Evolutionary conservation across 176 grass and related monocot species (phyloP).

Genomic region (Olyra latifolia): DNA sequence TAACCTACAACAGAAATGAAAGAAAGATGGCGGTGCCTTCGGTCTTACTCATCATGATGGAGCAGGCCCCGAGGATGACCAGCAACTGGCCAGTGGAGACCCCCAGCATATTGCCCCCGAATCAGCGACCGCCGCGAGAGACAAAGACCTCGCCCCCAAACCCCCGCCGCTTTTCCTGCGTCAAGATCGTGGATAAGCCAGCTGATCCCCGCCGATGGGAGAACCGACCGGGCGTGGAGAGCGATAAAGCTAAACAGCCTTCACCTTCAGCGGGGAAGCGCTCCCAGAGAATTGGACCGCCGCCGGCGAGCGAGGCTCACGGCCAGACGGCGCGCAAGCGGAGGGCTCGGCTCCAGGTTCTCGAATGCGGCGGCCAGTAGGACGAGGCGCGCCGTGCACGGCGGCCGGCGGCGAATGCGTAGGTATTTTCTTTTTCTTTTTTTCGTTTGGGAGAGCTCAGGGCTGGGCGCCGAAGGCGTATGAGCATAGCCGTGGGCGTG

Average conservation of each 20-base stretch:
- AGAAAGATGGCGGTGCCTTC: background rate
- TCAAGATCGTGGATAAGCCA: background rate
- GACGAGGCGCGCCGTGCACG: no score
- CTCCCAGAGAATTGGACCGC: no score
- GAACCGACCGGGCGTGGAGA: background rate
- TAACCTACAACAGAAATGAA: background rate
- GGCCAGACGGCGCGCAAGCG: no score
- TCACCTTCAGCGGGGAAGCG: background rate
- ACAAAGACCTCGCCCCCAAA: background rate
- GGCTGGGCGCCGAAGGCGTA: no score
- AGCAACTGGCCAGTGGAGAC: slow-evolving; percentile 49
- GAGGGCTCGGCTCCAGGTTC: no score
- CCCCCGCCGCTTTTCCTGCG: background rate
- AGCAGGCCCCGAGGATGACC: slow-evolving; percentile 51
- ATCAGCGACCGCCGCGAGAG: background rate
- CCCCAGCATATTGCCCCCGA: slow-evolving; percentile 33
- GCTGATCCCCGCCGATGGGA: no score
- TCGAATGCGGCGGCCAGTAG: no score
- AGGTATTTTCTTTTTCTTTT: no score
- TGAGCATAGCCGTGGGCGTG: no score
- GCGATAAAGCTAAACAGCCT: background rate
- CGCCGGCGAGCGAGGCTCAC: no score
- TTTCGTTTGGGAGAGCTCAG: no score
- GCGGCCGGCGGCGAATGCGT: no score
- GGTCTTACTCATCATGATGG: slow-evolving; percentile 53